These are phyloP conservation scores for Catunica adiposa DNA, from an alignment of 2,329 filamentous ascomycete species.

Conservation along the genomic window DNA sequence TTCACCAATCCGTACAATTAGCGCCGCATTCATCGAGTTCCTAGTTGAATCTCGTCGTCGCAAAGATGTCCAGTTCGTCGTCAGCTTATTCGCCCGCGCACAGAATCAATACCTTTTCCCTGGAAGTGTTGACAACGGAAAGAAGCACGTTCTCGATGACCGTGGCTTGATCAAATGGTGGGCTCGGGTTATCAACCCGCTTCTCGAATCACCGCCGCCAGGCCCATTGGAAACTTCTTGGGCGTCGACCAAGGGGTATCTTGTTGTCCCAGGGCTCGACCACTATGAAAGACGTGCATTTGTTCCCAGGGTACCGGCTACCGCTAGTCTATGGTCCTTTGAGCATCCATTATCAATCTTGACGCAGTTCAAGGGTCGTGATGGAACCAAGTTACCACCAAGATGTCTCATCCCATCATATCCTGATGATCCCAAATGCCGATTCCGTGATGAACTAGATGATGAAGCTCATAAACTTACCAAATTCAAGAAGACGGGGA, in stretches of 20 bases:
- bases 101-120: slow-evolving; percentile 93
- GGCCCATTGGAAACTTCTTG: slow-evolving; percentile 20
- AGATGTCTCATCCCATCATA: slow-evolving; percentile 78
- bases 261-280: slow-evolving; percentile 78
- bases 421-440: slow-evolving; percentile 86
- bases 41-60: slow-evolving; percentile 52
- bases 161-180: slow-evolving; percentile 87
- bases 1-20: slow-evolving; percentile 60
- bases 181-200: slow-evolving; percentile 70
- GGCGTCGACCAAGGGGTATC: slow-evolving; percentile 50
- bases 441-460: slow-evolving; percentile 78
- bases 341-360: slow-evolving; percentile 52
- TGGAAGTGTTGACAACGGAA: slow-evolving; percentile 65
- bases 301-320: slow-evolving; percentile 37
- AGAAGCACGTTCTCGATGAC: slow-evolving; percentile 87
- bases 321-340: slow-evolving; percentile 39
- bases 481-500: slow-evolving; percentile 39
- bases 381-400: slow-evolving; percentile 46
- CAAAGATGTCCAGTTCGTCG: slow-evolving; percentile 48
- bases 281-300: slow-evolving; percentile 64
- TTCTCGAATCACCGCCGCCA: slow-evolving; percentile 37
- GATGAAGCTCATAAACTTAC: slow-evolving; percentile 52
- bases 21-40: slow-evolving; percentile 58
- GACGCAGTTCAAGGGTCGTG: slow-evolving; percentile 44
- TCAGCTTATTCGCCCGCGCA: slow-evolving; percentile 82